Evolutionary conservation across 371 early-diverging fungal species (phyloP).

Genomic region (Lichtheimia corymbifera): DNA sequence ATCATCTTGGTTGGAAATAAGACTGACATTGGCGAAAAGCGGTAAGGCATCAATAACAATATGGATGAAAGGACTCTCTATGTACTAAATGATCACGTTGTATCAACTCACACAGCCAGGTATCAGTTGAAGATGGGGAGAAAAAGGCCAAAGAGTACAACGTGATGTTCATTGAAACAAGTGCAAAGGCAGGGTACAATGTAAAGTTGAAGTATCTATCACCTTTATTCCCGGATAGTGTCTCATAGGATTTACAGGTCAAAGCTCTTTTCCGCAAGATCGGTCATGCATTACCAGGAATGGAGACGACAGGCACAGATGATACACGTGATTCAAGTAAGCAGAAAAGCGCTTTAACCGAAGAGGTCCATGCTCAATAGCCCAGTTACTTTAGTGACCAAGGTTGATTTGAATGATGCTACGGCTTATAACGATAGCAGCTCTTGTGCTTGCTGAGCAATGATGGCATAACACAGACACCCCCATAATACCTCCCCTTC

Average conservation of each 20-base stretch:
- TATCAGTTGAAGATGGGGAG: conserved; percentile 91
- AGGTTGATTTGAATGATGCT: conserved; percentile 47
- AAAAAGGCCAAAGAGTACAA: conserved; percentile 87
- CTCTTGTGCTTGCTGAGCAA: conserved; percentile 44
- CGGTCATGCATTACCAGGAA: conserved; percentile 87
- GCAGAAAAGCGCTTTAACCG: not conserved
- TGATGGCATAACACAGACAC: not conserved
- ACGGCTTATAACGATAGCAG: conserved; percentile 29
- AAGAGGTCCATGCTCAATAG: not conserved
- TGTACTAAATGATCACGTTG: not conserved
- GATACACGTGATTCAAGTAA: conserved; percentile 28
- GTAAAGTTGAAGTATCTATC: conserved; percentile 22
- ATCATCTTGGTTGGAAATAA: conserved; percentile 98
- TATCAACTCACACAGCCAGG: conserved; percentile 20
- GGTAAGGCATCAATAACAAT: conserved; percentile 48
- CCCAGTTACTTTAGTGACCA: conserved; percentile 32
- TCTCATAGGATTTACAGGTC: conserved; percentile 28
- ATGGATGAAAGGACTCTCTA: not conserved
- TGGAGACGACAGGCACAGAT: conserved; percentile 62
- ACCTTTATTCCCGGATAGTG: not conserved
- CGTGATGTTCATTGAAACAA: conserved; percentile 92
- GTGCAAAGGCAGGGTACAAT: conserved; percentile 93
- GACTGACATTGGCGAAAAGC: conserved; percentile 88
- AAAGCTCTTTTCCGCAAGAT: conserved; percentile 92
- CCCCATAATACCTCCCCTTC: too few relatives aligned